Conservation (phyloP, 441 rosid genomes). For the Erodium moschatum region DNA sequence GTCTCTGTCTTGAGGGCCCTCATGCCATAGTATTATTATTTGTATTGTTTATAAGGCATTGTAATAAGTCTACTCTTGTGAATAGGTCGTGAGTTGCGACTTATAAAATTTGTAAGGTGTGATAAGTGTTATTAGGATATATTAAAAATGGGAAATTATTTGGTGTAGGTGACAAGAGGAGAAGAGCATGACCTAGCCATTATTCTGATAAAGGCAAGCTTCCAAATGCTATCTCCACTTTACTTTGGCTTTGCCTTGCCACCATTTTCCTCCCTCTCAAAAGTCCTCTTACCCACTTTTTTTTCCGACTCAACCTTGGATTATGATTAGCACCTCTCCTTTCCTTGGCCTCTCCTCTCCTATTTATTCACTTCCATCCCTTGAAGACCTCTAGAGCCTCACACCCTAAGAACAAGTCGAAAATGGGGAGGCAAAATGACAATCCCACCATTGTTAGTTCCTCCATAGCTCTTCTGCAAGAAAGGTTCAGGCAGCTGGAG, state of each 20-base stretch:
- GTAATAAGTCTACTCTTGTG: too few species aligned
- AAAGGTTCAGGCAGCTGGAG: conserved; percentile 52
- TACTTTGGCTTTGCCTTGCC: conserved; percentile 30
- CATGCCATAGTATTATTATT: neutral
- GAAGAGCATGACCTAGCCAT: conserved; percentile 29
- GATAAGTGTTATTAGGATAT: too few species aligned
- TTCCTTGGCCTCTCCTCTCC: conserved; percentile 35
- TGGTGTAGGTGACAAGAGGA: conserved; percentile 23
- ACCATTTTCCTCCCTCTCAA: conserved; percentile 22
- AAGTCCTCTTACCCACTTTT: conserved; percentile 41
- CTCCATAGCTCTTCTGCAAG: conserved; percentile 61
- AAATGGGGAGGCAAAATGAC: conserved; percentile 41
- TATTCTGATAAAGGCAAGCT: conserved; percentile 24
- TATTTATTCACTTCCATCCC: conserved; percentile 19
- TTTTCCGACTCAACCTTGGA: conserved; percentile 34
- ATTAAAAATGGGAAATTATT: too few species aligned
- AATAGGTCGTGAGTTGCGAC: too few species aligned
- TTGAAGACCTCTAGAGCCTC: neutral
- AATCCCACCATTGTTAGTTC: conserved; percentile 38
- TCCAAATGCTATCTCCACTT: conserved; percentile 37
- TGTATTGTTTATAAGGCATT: too few species aligned
- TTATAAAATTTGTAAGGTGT: too few species aligned
- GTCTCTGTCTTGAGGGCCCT: conserved; percentile 4
- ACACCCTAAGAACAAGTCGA: neutral
- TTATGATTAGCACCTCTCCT: conserved; percentile 26